Base-by-base conservation (phyloP, 1,284 basidiomycete species). In the Puccinia brachypodii region DNA sequence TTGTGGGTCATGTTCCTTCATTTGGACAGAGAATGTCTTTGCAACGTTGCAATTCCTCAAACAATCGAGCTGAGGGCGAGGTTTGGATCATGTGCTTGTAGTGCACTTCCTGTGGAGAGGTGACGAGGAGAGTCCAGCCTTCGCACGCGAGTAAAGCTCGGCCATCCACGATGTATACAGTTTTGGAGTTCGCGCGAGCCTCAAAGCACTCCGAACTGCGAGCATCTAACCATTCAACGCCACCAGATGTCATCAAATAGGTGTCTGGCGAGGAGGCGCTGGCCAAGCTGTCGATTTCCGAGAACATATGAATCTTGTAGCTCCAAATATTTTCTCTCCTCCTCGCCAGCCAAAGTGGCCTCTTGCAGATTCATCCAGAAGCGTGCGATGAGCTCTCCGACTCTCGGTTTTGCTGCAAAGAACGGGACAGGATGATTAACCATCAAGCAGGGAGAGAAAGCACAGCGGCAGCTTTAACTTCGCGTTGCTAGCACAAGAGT, bases 101-200 rank as follows among this genome's bases (percentile, higher is more conserved):
- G n/a, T n/a, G n/a, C n/a, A n/a, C n/a, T n/a, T n/a, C n/a, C n/a
- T n/a, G n/a, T n/a, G 62, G 62, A 66, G 62, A 66, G 14, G 62
- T 66, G 33, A 66, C 62, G 62, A 66, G 62, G 33, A 36, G 62
- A 40, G 62, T 66, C 62, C 62, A 66, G 62, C 9, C 62, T 36
- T 36, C 11, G 6, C 33, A n/a, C 9, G 2, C 3, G 31, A 14
- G 3, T 66, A 33, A 33, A 66, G 33, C 33, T 66, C 22, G 31
- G 33, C 62, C 62, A 66, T 66, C 62, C 31, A 38, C 62, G 33
- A 66, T 66, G 62, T 66, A 38, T 66, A 66, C 33, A 2, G 62
- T 38, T 36, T 66, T 33, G 62, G 62, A 40, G 62, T 66, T 66
- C 33, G 9, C 11, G 33, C 7, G 62, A 66, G 33, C 33, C 2